Evolutionary conservation across 768 basidiomycete species (phyloP).

Genomic region (Chalciporus sphaerocephalus): DNA sequence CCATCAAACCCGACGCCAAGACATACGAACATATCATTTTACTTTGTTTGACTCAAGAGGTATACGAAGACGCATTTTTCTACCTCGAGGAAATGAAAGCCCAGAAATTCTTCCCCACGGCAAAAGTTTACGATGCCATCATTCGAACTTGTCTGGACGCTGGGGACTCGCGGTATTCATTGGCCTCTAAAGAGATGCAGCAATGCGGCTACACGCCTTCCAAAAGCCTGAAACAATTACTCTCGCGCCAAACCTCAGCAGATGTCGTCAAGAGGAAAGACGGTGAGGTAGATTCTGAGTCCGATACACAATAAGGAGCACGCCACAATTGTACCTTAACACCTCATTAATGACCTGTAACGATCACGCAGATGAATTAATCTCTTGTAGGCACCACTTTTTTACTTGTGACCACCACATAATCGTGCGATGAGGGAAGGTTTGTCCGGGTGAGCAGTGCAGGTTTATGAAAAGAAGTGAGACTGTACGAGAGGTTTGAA

Average conservation of each 20-base stretch:
- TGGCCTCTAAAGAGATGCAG: constrained; percentile 70
- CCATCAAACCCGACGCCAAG: constrained; percentile 49
- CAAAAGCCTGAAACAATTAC: constrained; percentile 27
- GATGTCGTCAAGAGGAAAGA: neutral
- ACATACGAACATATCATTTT: constrained; percentile 67
- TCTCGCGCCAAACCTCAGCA: constrained; percentile 21
- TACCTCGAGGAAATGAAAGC: constrained; percentile 88
- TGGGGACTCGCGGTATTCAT: constrained; percentile 56
- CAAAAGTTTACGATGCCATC: constrained; percentile 54
- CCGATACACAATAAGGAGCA: neutral
- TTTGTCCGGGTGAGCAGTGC: too few relatives aligned
- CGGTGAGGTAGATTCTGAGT: neutral
- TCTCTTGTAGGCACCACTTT: too few relatives aligned
- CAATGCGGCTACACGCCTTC: constrained; percentile 50
- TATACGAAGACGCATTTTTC: constrained; percentile 84
- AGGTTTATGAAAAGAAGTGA: too few relatives aligned
- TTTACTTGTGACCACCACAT: too few relatives aligned
- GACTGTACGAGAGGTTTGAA: too few relatives aligned
- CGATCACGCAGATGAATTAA: too few relatives aligned
- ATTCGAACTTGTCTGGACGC: constrained; percentile 51
- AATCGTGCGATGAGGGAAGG: too few relatives aligned
- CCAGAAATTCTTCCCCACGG: constrained; percentile 50
- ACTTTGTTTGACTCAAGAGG: constrained; percentile 64
- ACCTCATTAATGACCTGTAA: too few relatives aligned
- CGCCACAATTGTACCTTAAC: neutral